Conservation (phyloP, 139 green algal species). For the Chlamydomonas schloesseri region DNA sequence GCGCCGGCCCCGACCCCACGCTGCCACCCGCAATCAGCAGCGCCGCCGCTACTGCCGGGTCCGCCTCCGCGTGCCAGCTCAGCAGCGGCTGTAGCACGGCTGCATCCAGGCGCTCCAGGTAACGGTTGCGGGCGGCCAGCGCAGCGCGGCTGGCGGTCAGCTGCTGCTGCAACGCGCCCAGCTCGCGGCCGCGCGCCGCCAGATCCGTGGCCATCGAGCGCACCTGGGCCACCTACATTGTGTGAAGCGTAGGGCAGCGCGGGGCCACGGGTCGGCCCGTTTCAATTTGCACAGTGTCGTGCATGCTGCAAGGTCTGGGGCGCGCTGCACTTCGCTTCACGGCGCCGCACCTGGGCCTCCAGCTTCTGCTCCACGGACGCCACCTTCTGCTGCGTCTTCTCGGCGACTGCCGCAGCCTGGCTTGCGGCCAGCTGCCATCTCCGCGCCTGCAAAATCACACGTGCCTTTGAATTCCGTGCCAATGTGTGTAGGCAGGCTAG, state of each 20-base stretch:
- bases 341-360: slow-evolving; percentile 8
- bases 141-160: not conserved
- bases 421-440: slow-evolving; percentile 36
- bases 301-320: no score
- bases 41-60: not conserved
- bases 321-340: no score
- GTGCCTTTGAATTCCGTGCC: no score
- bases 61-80: slow-evolving; percentile 2
- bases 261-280: no score
- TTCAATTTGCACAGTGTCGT: no score
- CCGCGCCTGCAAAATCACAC: not conserved
- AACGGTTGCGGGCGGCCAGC: slow-evolving; percentile 7
- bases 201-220: not conserved
- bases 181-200: not conserved
- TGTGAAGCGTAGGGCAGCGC: no score
- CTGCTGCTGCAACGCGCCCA: slow-evolving; percentile 26
- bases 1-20: not conserved
- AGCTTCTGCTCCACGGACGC: slow-evolving; percentile 2
- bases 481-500: not conserved
- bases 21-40: not conserved
- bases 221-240: not conserved
- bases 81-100: slow-evolving; percentile 28
- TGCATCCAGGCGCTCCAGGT: slow-evolving; percentile 11
- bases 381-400: slow-evolving; percentile 38
- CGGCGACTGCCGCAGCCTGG: slow-evolving; percentile 32